Percentiles rank a stretch among this genome's conserved stretches.
phyloP scores from a whole-genome alignment of 208 protist genomes.

The Trypanosoma melophagium region DNA sequence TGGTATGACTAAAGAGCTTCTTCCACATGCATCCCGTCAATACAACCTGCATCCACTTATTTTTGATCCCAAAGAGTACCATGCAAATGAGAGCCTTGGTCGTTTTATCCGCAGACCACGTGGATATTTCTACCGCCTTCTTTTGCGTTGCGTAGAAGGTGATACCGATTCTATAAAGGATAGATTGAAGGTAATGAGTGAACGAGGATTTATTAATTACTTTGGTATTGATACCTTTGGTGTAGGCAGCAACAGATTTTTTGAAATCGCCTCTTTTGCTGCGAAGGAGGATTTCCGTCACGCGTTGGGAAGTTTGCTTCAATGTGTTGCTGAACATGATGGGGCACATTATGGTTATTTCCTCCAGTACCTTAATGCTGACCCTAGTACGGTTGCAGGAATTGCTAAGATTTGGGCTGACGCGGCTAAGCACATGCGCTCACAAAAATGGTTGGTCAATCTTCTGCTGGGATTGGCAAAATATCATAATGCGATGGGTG shows the following conservation, averaged over 20 bases:
- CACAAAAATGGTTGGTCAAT: conserved; percentile 25
- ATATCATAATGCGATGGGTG: conserved; percentile 28
- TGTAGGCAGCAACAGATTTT: conserved; percentile 52
- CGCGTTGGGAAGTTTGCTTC: conserved; percentile 53
- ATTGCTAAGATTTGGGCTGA: conserved; percentile 48
- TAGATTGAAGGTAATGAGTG: conserved; percentile 28
- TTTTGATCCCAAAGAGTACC: conserved; percentile 64
- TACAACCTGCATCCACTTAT: conserved; percentile 82
- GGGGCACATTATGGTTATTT: conserved; percentile 63
- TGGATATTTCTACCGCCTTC: conserved; percentile 53
- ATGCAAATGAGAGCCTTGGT: conserved; percentile 23
- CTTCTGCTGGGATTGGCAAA: conserved; percentile 34
- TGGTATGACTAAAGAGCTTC: conserved; percentile 74
- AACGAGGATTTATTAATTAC: conserved; percentile 82
- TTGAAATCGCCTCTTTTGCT: conserved; percentile 55
- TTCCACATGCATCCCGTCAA: conserved; percentile 71
- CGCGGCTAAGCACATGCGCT: conserved; percentile 34
- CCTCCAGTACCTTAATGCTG: conserved; percentile 64
- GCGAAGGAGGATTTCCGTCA: conserved; percentile 32
- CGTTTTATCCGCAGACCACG: conserved; percentile 16
- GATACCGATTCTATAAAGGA: conserved; percentile 32
- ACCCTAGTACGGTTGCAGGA: conserved; percentile 39
- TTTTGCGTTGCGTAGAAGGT: conserved; percentile 67
- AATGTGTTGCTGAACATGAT: conserved; percentile 64
- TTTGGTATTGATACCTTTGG: conserved; percentile 76